Base-by-base conservation (phyloP, 1,284 basidiomycete genomes). In the Neolentinus lepideus region DNA sequence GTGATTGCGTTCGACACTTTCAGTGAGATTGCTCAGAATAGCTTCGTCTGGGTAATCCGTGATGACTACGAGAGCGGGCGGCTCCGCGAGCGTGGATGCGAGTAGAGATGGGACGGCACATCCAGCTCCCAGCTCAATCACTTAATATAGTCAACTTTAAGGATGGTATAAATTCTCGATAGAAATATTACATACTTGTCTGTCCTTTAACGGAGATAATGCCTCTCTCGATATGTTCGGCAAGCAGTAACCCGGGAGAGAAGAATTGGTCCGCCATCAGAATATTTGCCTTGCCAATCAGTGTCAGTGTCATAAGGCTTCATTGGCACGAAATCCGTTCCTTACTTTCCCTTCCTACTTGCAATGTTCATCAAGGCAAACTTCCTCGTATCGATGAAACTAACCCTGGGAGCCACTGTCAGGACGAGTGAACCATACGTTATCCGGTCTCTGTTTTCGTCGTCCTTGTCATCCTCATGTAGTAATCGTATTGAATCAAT, bases 261-360 rank as follows among this genome's bases (percentile, higher is more conserved):
- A 87, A 89, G 1, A 88, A 71, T 58, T 85, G 84, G 67, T 88
- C 85, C 53, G 84, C 86, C 14, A 88, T 72, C 16, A 88, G 73
- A 11, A 83, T 86, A 60, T 81, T 85, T 19, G 84, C 83, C 84
- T 86, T 43, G 19, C 16, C 38, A 4, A 43, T 43, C 38, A n/a
- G 8, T 3, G 12, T 43, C 3, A 43, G 38, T 43, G 4, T 4
- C 38, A 8, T n/a, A 16, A 21, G 16, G 12, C 38, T 43, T 16
- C 38, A 43, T 6, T 43, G 19, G 6, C 16, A 16, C 6, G 16
- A 21, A 6, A n/a, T n/a, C 38, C 16, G 19, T 6, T 43, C 19
- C n/a, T 16, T n/a, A 43, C 38, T 16, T 43, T 43, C 38, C 38
- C 38, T 43, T 43, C 38, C 38, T 43, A 21, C 38, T 43, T 43